Evolutionary conservation across 1,284 basidiomycete species (phyloP).

Genomic region (Entoloma clypeatum): DNA sequence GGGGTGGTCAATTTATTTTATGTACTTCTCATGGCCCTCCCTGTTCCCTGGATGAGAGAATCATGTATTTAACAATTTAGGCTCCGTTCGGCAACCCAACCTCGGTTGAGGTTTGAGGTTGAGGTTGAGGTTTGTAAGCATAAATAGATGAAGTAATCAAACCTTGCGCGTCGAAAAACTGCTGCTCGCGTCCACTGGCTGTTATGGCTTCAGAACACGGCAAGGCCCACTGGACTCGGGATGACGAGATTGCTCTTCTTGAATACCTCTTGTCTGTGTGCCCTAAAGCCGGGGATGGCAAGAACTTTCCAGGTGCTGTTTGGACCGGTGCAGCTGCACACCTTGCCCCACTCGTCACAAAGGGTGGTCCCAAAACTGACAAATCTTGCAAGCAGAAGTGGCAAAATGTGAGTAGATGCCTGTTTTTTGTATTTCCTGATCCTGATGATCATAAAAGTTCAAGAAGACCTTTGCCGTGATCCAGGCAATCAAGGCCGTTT

Average conservation of each 20-base stretch:
- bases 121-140: too few relatives aligned
- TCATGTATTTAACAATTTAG: too few relatives aligned
- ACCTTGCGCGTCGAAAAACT: too few relatives aligned
- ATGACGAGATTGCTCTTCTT: slow-evolving; percentile 12
- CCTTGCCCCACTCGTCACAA: neutral
- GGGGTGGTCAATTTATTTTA: too few relatives aligned
- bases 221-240: slow-evolving; percentile 14
- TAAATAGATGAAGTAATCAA: too few relatives aligned
- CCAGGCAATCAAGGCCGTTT: slow-evolving; percentile 11
- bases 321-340: slow-evolving; percentile 5
- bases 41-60: too few relatives aligned
- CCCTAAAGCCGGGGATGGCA: slow-evolving; percentile 13
- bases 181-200: too few relatives aligned
- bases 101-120: too few relatives aligned
- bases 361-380: slow-evolving; percentile 11
- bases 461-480: slow-evolving; percentile 3
- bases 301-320: slow-evolving; percentile 12
- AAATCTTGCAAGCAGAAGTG: slow-evolving; percentile 18
- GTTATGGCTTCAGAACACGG: too few relatives aligned
- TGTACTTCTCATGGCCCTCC: too few relatives aligned
- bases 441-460: slow-evolving; percentile 1
- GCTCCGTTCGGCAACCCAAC: too few relatives aligned
- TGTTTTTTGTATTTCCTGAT: slow-evolving; percentile 1
- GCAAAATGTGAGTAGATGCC: slow-evolving; percentile 5
- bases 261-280: slow-evolving; percentile 8